Base-by-base conservation (phyloP, 1,139 yeast species). In the Taphrina deformans region DNA sequence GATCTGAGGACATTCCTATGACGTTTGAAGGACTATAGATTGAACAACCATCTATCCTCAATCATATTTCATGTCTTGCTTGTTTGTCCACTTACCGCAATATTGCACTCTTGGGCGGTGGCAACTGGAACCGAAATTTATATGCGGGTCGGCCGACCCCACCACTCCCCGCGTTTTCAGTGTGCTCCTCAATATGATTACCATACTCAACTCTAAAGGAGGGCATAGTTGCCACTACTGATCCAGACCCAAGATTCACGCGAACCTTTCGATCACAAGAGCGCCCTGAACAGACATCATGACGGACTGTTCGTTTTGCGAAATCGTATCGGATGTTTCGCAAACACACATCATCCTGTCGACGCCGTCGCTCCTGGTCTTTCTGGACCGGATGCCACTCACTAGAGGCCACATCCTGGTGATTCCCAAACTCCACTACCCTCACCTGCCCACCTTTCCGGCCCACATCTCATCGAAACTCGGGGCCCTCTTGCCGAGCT, bases 371-470 rank as follows among this genome's bases (percentile, higher is more conserved):
- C 51, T 59, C 41, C 45, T 59, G 38, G 63, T 59, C 38, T 29
- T 59, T 12, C 56, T 59, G 40, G 63, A 59, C 29, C 35, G 45
- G 9, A 31, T 59, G 52, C 63, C 63, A 26, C 45, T 59, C 24
- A 59, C 63, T 10, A 23, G 46, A 38, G 63, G 63, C 18, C 63
- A 59, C 50, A 35, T 59, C 31, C 58, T 65, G 18, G 53, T 60
- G 14, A 65, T 65, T 29, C 67, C 67, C 10, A 60, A 92, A 75
- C 82, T 83, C 76, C 97, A 91, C 75, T 98, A 96, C 44, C 96
- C 89, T 53, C 89, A 88, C 76, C 81, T 92, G 69, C 98, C 92
- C 79, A 85, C 90, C 74, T 79, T 93, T 66, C 97, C 98, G 9
- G 97, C 93, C 75, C 97, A 91, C 70, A 85, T 89, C 21, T 26